Evolutionary conservation across 495 filamentous ascomycete species (phyloP).

Genomic region (Pyrenopolyporus hunteri): DNA sequence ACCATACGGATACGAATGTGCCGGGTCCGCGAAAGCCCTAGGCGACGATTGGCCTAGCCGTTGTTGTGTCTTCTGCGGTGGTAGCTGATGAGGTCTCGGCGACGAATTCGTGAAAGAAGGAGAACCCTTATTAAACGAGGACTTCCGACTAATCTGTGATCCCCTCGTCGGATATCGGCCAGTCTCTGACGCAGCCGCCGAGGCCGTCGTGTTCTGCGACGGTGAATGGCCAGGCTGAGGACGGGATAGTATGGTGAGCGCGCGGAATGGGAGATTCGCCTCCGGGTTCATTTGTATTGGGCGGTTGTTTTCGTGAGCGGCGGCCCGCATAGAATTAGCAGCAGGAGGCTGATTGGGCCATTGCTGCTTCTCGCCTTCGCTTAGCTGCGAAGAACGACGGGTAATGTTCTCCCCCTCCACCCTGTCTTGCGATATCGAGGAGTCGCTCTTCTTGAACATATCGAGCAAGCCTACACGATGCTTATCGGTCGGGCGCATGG

Average conservation of each 20-base stretch:
- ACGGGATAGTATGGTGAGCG: constrained; percentile 51
- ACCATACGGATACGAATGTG: constrained; percentile 37
- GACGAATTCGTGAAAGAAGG: constrained; percentile 30
- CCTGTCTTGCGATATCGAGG: constrained; percentile 27
- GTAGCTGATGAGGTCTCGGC: constrained; percentile 23
- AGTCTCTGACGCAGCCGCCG: constrained; percentile 9
- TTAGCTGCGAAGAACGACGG: constrained; percentile 13
- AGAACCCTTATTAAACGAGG: constrained; percentile 21
- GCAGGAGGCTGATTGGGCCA: constrained; percentile 22
- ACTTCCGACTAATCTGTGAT: constrained; percentile 32
- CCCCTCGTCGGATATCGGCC: constrained; percentile 9
- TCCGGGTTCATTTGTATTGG: constrained; percentile 48
- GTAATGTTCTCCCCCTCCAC: constrained; percentile 22
- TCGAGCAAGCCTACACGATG: constrained; percentile 54
- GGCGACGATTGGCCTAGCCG: constrained; percentile 23
- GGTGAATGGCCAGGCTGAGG: constrained; percentile 27
- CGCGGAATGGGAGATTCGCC: constrained; percentile 48
- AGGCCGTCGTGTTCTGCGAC: constrained; percentile 15
- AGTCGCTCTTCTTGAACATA: constrained; percentile 53
- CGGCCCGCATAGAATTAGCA: constrained; percentile 36
- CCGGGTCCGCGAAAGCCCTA: constrained; percentile 5
- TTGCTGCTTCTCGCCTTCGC: constrained; percentile 25
- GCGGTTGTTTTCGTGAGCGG: constrained; percentile 39
- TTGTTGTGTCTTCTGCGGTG: constrained; percentile 24
- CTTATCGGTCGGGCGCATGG: constrained; percentile 46